Conservation (phyloP, 148 eudicot genomes). For the Heliosperma pusillum region DNA sequence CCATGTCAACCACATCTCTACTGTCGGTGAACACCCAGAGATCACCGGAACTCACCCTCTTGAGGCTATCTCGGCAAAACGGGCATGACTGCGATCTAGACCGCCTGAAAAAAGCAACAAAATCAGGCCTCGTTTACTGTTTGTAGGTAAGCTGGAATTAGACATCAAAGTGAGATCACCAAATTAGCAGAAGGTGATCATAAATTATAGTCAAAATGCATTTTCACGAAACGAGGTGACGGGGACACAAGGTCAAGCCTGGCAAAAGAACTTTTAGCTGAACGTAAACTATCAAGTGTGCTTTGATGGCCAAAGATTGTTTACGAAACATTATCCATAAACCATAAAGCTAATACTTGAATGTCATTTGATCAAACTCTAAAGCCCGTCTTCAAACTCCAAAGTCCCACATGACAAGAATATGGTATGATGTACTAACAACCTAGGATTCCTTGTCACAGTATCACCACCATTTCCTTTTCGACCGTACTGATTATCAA, state of each 20-base stretch:
- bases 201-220: neutral
- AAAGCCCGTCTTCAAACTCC: neutral
- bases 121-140: neutral
- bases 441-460: neutral
- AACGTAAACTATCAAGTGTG: neutral
- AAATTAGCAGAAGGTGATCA: neutral
- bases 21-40: slow-evolving; percentile 75
- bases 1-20: slow-evolving; percentile 70
- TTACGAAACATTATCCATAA: neutral
- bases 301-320: neutral
- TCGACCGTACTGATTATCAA: neutral
- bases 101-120: slow-evolving; percentile 51
- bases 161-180: neutral
- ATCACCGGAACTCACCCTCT: slow-evolving; percentile 82
- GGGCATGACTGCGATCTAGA: slow-evolving; percentile 91
- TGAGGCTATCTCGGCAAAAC: slow-evolving; percentile 83
- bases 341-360: neutral
- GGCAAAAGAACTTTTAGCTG: too few species aligned
- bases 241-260: too few species aligned
- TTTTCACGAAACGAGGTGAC: neutral
- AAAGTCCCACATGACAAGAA: neutral
- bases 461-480: too few species aligned
- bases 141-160: too few species aligned
- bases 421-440: neutral
- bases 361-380: neutral